These are phyloP conservation scores for Globisporangium parvum DNA, from an alignment of 352 stramenopile genomes.

Conservation along the genomic window DNA sequence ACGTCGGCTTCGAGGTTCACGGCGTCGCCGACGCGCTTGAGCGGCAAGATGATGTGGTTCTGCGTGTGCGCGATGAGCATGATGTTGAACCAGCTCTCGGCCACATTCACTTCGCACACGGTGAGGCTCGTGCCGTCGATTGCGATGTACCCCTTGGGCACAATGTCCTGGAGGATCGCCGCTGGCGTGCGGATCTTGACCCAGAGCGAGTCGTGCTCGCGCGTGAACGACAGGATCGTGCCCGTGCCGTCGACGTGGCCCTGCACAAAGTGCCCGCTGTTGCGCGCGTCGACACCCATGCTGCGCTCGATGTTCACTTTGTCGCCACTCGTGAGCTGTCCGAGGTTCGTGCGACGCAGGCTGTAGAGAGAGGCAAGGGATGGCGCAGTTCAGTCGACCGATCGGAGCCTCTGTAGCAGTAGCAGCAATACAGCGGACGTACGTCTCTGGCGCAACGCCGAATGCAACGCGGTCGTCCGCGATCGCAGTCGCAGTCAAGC, in stretches of 20 bases:
- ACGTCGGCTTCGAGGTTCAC: slow-evolving; percentile 93
- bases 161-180: slow-evolving; percentile 90
- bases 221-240: slow-evolving; percentile 83
- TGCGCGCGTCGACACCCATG: slow-evolving; percentile 86
- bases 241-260: slow-evolving; percentile 97
- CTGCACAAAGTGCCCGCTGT: slow-evolving; percentile 98
- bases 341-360: slow-evolving; percentile 90
- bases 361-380: slow-evolving; percentile 13
- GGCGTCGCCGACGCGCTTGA: slow-evolving; percentile 82
- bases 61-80: slow-evolving; percentile 99
- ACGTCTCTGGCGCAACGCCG: slow-evolving; percentile 94
- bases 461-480: slow-evolving; percentile 86
- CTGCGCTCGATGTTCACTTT: slow-evolving; percentile 94
- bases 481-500: slow-evolving; percentile 94
- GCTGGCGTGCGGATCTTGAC: slow-evolving; percentile 85
- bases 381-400: background rate
- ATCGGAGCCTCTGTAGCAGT: background rate
- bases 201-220: slow-evolving; percentile 95
- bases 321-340: slow-evolving; percentile 69
- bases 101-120: slow-evolving; percentile 87
- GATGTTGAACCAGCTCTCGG: slow-evolving; percentile 94
- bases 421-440: slow-evolving; percentile 7
- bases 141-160: slow-evolving; percentile 93
- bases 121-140: slow-evolving; percentile 98
- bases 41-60: slow-evolving; percentile 94